Evolutionary conservation across 169 alveolate genomes (phyloP).

Genomic region (Eimeria falciformis): DNA sequence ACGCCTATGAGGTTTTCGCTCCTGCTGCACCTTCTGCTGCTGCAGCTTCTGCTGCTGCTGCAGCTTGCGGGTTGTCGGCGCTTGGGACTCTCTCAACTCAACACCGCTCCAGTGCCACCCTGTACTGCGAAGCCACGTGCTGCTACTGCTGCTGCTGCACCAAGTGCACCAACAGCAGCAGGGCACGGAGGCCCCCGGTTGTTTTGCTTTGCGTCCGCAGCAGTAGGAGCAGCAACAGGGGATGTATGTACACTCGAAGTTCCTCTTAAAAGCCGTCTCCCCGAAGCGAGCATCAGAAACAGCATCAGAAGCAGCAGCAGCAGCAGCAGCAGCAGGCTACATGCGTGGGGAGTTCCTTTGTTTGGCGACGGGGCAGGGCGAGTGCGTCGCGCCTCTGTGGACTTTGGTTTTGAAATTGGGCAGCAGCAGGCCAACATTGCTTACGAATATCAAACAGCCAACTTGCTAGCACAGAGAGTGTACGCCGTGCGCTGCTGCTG

Average conservation of each 20-base stretch:
- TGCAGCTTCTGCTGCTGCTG: not conserved
- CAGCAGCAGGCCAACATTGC: slow-evolving; percentile 25
- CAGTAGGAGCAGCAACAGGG: not conserved
- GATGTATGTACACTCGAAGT: not conserved
- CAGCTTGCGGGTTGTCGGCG: not conserved
- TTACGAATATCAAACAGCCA: slow-evolving; percentile 1
- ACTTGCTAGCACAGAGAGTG: slow-evolving; percentile 10
- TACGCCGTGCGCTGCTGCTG: not conserved
- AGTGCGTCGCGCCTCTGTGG: slow-evolving; percentile 6
- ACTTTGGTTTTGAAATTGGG: not conserved
- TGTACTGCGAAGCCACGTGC: not conserved
- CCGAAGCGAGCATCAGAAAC: too few relatives aligned
- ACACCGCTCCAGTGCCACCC: not conserved
- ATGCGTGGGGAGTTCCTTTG: slow-evolving; percentile 5
- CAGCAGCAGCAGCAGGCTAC: slow-evolving; percentile 3
- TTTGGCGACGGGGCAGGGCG: slow-evolving; percentile 3
- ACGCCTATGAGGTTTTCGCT: too few relatives aligned
- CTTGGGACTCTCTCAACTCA: not conserved
- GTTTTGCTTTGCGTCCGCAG: not conserved
- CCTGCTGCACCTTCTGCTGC: not conserved
- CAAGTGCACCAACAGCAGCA: not conserved
- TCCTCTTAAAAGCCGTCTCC: not conserved
- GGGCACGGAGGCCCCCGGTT: too few relatives aligned
- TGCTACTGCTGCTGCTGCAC: not conserved
- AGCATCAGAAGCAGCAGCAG: not conserved